Conservation (phyloP, 176 grass and related monocot genomes). For the Carex littledalei region DNA sequence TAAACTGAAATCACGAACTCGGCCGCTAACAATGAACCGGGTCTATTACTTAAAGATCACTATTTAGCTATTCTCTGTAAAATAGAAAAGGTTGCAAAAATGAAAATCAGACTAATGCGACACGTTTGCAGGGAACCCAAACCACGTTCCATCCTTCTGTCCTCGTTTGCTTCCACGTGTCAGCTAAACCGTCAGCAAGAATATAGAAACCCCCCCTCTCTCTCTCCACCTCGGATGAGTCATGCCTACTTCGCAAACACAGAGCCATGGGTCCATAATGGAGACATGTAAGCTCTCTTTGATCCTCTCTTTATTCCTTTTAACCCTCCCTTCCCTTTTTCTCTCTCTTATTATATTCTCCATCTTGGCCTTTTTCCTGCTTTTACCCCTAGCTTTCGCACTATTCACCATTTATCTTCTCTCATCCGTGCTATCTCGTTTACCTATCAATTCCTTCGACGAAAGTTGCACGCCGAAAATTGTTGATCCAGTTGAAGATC, state of each 20-base stretch:
- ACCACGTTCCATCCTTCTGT: background rate
- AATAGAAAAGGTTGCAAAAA: background rate
- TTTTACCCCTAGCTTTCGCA: slow-evolving; percentile 12
- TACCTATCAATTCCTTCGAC: background rate
- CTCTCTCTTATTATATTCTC: slow-evolving; percentile 25
- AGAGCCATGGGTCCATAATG: slow-evolving; percentile 5
- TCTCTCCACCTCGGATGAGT: background rate
- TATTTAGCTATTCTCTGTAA: background rate
- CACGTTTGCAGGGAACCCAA: background rate
- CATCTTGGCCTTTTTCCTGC: slow-evolving; percentile 17
- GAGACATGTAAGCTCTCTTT: slow-evolving; percentile 16
- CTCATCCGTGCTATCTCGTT: background rate
- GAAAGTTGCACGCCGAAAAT: background rate
- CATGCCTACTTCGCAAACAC: slow-evolving; percentile 14
- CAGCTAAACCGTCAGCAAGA: background rate
- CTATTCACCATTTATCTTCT: slow-evolving; percentile 8
- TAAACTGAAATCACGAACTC: too few species aligned
- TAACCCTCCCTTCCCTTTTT: slow-evolving; percentile 24
- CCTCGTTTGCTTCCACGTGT: slow-evolving; percentile 12
- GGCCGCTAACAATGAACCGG: background rate
- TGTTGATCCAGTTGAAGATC: background rate
- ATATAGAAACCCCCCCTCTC: background rate
- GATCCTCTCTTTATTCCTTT: background rate
- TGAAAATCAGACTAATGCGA: background rate
- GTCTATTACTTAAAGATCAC: background rate